phyloP scores from a whole-genome alignment of 2,329 filamentous ascomycete species.

The Clonostachys rosea region DNA sequence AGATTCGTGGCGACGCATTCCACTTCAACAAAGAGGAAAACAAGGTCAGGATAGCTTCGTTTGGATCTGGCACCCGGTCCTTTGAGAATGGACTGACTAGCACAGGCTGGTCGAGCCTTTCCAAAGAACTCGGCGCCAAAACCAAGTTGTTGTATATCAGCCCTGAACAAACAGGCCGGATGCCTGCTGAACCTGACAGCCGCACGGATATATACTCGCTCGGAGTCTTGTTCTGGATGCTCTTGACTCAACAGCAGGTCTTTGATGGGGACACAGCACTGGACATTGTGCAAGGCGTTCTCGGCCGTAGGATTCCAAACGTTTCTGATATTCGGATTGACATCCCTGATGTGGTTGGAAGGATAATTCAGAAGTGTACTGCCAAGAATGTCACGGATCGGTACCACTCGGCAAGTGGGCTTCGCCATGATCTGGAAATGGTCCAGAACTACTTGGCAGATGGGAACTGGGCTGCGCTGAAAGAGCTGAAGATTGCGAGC shows the following conservation, averaged over 20 bases:
- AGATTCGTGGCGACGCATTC: slow-evolving; percentile 86
- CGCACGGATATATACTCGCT: slow-evolving; percentile 92
- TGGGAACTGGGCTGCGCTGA: slow-evolving; percentile 67
- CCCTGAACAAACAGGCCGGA: slow-evolving; percentile 88
- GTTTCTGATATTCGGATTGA: slow-evolving; percentile 76
- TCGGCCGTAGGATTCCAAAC: slow-evolving; percentile 72
- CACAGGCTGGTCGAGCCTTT: slow-evolving; percentile 80
- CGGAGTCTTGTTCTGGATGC: slow-evolving; percentile 83
- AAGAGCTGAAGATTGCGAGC: slow-evolving; percentile 71
- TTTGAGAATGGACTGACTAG: slow-evolving; percentile 88
- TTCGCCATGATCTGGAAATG: slow-evolving; percentile 74
- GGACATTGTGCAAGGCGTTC: slow-evolving; percentile 86
- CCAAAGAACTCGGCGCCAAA: slow-evolving; percentile 79
- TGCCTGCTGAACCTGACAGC: slow-evolving; percentile 87
- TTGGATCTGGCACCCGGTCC: slow-evolving; percentile 79
- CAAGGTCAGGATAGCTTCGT: slow-evolving; percentile 74
- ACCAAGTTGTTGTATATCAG: slow-evolving; percentile 90
- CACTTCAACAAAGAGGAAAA: slow-evolving; percentile 72
- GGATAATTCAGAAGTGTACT: slow-evolving; percentile 88
- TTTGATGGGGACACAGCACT: slow-evolving; percentile 78
- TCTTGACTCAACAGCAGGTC: slow-evolving; percentile 73
- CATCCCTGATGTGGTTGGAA: slow-evolving; percentile 75
- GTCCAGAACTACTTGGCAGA: slow-evolving; percentile 71
- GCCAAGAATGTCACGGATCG: slow-evolving; percentile 82
- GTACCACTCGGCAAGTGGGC: slow-evolving; percentile 83